Percentiles rank a stretch among this genome's conserved stretches.
phyloP scores from a whole-genome alignment of 306 rosid genomes.

The Mimosa pudica region DNA sequence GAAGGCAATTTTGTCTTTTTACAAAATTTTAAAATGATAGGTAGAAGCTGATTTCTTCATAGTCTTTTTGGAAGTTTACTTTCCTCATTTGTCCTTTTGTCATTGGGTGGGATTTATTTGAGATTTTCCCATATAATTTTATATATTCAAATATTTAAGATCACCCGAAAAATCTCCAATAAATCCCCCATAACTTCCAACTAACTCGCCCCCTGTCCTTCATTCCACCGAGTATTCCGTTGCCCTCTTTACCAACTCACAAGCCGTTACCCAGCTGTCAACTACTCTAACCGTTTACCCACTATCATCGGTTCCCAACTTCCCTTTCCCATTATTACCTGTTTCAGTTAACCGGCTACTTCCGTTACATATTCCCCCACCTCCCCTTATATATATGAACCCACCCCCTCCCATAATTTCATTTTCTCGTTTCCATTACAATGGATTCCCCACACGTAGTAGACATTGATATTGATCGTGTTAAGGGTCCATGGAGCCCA shows the following conservation, averaged over 20 bases:
- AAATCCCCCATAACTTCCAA: not conserved
- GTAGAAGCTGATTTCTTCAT: no score
- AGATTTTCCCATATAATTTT: no score
- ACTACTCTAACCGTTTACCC: constrained; percentile 37
- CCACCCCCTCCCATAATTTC: constrained; percentile 2
- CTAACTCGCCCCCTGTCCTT: not conserved
- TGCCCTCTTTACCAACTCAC: constrained; percentile 43
- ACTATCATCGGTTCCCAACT: constrained; percentile 41
- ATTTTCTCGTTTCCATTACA: no score
- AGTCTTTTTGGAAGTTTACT: no score
- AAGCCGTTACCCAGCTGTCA: constrained; percentile 48
- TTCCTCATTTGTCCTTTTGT: no score
- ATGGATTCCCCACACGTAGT: constrained; percentile 34
- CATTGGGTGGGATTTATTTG: no score
- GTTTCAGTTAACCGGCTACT: constrained; percentile 46
- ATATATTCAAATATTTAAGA: no score
- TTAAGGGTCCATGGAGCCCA: constrained; percentile 62
- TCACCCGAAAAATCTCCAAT: no score
- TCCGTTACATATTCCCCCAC: constrained; percentile 45
- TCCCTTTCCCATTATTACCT: constrained; percentile 31
- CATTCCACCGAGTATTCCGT: constrained; percentile 36
- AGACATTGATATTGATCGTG: constrained; percentile 39
- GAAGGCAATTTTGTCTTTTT: no score
- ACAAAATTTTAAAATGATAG: no score
- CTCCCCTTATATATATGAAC: constrained; percentile 38